phyloP scores from a whole-genome alignment of 176 grass and related monocot species.

The Ananas comosus region DNA sequence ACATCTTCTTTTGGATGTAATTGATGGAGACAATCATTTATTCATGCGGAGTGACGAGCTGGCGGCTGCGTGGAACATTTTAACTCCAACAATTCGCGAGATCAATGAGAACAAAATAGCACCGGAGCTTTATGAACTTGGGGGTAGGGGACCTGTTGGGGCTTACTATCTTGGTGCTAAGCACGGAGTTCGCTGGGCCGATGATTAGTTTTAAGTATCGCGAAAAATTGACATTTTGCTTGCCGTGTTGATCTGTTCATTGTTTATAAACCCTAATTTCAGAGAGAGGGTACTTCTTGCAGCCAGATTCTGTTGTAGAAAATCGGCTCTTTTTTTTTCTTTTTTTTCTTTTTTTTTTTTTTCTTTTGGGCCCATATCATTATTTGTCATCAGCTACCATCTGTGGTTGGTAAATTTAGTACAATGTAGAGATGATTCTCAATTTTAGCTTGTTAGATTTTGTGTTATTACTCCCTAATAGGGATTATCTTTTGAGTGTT shows the following conservation, averaged over 20 bases:
- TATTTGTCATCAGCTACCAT: too few species aligned
- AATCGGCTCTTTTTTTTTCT: not conserved
- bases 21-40: constrained; percentile 92
- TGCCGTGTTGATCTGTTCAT: not conserved
- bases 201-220: too few species aligned
- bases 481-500: too few species aligned
- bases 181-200: constrained; percentile 66
- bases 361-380: too few species aligned
- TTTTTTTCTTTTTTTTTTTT: too few species aligned
- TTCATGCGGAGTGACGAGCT: constrained; percentile 94
- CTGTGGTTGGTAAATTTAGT: too few species aligned
- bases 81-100: constrained; percentile 60
- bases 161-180: constrained; percentile 90
- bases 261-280: not conserved
- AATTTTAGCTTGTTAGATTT: too few species aligned
- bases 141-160: too few species aligned
- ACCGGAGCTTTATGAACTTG: constrained; percentile 45
- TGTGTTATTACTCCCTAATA: too few species aligned
- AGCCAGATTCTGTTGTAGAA: not conserved
- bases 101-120: not conserved
- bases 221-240: too few species aligned
- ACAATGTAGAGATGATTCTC: too few species aligned
- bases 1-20: constrained; percentile 78
- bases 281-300: too few species aligned
- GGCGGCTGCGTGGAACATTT: constrained; percentile 68